These are phyloP conservation scores for Carpinus viminea DNA, from an alignment of 306 rosid genomes.

Conservation along the genomic window DNA sequence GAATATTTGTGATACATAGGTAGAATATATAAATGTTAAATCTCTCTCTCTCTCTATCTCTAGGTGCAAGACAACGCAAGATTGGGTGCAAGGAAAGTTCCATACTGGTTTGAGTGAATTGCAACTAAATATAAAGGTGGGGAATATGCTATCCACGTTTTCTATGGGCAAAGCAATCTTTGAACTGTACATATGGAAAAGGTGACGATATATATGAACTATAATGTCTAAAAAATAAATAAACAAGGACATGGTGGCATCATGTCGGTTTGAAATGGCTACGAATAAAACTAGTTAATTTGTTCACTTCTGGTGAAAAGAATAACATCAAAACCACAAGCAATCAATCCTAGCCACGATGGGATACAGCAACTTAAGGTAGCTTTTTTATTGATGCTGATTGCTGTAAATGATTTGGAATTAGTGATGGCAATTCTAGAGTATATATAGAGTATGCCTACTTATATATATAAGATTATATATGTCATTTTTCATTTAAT, in stretches of 20 bases:
- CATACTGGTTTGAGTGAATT: slow-evolving; percentile 63
- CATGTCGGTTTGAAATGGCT: not conserved
- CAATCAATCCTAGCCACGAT: no score
- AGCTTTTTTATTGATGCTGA: no score
- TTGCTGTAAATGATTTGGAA: no score
- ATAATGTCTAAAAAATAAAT: not conserved
- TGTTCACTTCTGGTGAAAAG: not conserved
- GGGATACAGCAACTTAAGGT: no score
- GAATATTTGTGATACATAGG: slow-evolving; percentile 22
- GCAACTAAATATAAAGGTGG: slow-evolving; percentile 61
- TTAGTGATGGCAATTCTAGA: no score
- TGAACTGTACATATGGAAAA: slow-evolving; percentile 14
- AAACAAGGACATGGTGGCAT: not conserved
- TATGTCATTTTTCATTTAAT: no score
- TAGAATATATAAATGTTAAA: slow-evolving; percentile 1
- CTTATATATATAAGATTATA: no score
- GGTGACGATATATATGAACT: slow-evolving; percentile 6
- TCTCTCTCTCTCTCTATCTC: slow-evolving; percentile 5
- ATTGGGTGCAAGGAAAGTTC: slow-evolving; percentile 58
- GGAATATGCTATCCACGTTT: slow-evolving; percentile 66
- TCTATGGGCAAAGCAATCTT: slow-evolving; percentile 63
- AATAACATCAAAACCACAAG: no score
- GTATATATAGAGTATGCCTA: no score
- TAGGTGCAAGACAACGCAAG: slow-evolving; percentile 17
- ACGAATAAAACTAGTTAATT: not conserved